Base-by-base conservation (phyloP, 108 stramenopile genomes). In the Mayamaea pseudoterrestris region DNA sequence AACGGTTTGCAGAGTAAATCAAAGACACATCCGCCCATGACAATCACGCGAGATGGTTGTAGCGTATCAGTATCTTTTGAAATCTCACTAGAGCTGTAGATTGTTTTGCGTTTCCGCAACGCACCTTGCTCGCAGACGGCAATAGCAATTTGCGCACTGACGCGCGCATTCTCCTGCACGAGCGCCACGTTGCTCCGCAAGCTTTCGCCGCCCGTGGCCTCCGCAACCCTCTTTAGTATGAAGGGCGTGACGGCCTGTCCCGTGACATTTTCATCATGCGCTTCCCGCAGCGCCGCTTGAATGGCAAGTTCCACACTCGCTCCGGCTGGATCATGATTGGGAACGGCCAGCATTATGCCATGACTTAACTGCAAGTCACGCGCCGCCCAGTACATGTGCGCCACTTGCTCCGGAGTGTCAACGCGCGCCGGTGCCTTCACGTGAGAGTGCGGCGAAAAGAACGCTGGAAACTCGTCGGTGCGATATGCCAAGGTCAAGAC, bases 191-290 rank as follows among this genome's bases (percentile, higher is more conserved):
- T 99, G 48, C 83, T 83, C 31, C 71, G 54, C 48, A 90, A 63
- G 44, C 74, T 76, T 41, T 83, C 81, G 23, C 88, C 88, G 24
- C 51, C 68, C 24, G 88, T 90, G 44, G 58, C 68, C 49, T 77
- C 66, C 6, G 82, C 78, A 3, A 87, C 90, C n/a, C 55, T 42
- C 35, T 73, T 62, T 30, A 99, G 65, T 29, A 99, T 68, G 55
- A 90, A 99, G 5, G 98, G 98, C 27, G 96, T 99, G 20, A 94
- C 69, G 50, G 66, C 93, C 63, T 65, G 77, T 1, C 98, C 98
- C 28, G 54, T 36, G 25, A 96, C 62, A 3, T 71, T 70, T 4
- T 39, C 36, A 25, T 61, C 44, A 24, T 95, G 59, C 5, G 93
- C 90, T 30, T 75, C 83, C 21, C 34, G 26, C 18, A 98, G 52